These are phyloP conservation scores for Prunus davidiana DNA, from an alignment of 306 rosid genomes.

Conservation along the genomic window DNA sequence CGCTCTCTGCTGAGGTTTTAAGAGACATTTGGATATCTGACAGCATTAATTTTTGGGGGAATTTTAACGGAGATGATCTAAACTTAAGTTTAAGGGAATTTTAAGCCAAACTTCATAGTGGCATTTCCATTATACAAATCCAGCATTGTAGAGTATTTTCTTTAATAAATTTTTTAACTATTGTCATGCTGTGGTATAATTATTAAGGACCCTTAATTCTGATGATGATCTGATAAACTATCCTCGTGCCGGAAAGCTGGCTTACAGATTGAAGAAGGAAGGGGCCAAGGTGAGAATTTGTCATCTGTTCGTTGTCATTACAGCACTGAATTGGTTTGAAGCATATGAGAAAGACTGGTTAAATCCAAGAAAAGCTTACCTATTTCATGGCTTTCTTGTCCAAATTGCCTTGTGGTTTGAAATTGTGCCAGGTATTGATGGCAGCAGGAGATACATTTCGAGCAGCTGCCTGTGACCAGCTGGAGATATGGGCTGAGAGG, in stretches of 20 bases:
- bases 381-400: constrained; percentile 11
- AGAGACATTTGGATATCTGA: not conserved
- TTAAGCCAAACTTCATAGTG: not conserved
- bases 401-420: constrained; percentile 13
- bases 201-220: not conserved
- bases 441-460: constrained; percentile 99
- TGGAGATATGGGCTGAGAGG: constrained; percentile 99
- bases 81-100: not conserved
- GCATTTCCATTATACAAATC: not conserved
- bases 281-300: constrained; percentile 76
- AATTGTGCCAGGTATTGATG: constrained; percentile 65
- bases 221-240: constrained; percentile 30
- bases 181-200: not conserved
- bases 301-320: constrained; percentile 14
- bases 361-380: not conserved
- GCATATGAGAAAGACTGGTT: not conserved
- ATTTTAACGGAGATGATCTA: not conserved
- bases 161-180: not conserved
- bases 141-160: not conserved
- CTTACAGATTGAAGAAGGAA: constrained; percentile 80
- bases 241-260: constrained; percentile 79
- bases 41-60: not conserved
- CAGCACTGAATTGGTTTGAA: not conserved
- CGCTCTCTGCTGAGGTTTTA: too few relatives aligned
- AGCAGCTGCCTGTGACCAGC: constrained; percentile 98